These are phyloP conservation scores for Serendipita sp. DNA, from an alignment of 768 basidiomycete genomes.

Conservation along the genomic window DNA sequence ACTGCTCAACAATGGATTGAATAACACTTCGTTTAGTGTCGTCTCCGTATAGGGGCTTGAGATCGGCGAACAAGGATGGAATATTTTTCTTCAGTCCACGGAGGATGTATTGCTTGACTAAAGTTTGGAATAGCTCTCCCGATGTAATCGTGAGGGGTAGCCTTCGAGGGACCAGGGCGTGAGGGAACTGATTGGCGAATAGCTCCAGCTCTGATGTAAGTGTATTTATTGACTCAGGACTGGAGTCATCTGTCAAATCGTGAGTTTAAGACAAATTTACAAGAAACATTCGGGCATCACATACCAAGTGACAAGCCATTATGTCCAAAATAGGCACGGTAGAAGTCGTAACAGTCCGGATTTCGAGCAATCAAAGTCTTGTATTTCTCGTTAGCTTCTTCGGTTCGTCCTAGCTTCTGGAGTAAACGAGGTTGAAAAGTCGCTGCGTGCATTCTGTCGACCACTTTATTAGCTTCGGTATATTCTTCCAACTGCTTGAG, in stretches of 20 bases:
- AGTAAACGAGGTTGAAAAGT: conserved; percentile 50
- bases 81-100: conserved; percentile 66
- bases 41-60: conserved; percentile 69
- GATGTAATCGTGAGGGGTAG: conserved; percentile 52
- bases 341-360: conserved; percentile 68
- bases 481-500: conserved; percentile 13
- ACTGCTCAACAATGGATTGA: conserved; percentile 47
- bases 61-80: conserved; percentile 82
- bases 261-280: not conserved
- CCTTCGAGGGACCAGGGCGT: conserved; percentile 54
- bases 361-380: conserved; percentile 68
- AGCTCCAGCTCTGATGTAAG: not conserved
- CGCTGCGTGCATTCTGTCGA: conserved; percentile 6
- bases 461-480: conserved; percentile 12
- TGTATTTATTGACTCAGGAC: not conserved
- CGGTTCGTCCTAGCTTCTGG: conserved; percentile 40
- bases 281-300: conserved; percentile 10
- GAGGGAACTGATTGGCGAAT: conserved; percentile 46
- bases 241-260: not conserved
- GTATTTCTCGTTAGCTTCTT: conserved; percentile 73
- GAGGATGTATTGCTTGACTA: conserved; percentile 50
- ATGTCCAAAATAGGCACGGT: conserved; percentile 50
- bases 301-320: conserved; percentile 52
- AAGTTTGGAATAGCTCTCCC: conserved; percentile 41
- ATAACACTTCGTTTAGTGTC: conserved; percentile 47